Evolutionary conservation across 2,329 filamentous ascomycete genomes (phyloP).

Genomic region (Talaromyces sp.): DNA sequence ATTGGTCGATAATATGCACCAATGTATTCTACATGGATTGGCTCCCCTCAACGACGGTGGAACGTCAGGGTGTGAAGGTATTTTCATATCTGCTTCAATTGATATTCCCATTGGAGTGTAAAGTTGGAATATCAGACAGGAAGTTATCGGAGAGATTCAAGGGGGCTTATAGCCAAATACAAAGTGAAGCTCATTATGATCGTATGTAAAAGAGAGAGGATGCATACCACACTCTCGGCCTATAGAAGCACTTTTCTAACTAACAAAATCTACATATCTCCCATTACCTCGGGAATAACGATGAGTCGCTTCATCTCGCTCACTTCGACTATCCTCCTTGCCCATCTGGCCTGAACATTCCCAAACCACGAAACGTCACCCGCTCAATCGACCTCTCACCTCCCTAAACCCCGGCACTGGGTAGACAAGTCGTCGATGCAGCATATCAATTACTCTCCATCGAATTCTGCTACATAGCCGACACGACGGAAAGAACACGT

Average conservation of each 20-base stretch:
- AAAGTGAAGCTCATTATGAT: background rate
- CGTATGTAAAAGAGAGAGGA: too few relatives aligned
- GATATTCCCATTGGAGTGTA: background rate
- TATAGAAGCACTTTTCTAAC: too few relatives aligned
- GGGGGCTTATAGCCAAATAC: too few relatives aligned
- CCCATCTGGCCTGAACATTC: background rate
- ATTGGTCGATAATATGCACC: background rate
- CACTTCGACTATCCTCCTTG: background rate
- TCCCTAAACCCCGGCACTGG: background rate
- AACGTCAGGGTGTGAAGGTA: background rate
- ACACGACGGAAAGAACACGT: background rate
- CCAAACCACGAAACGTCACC: background rate
- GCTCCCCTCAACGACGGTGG: background rate
- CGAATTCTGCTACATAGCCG: background rate
- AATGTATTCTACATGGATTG: background rate
- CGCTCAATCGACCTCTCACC: background rate
- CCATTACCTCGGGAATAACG: background rate
- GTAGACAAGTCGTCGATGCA: background rate
- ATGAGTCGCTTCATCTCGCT: background rate
- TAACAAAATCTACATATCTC: too few relatives aligned
- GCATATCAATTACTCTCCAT: background rate
- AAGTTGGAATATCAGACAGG: background rate
- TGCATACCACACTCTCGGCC: too few relatives aligned
- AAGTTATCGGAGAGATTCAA: background rate
- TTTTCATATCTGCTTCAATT: background rate